phyloP scores from a whole-genome alignment of 352 stramenopile species.

The Phytopythium litorale region DNA sequence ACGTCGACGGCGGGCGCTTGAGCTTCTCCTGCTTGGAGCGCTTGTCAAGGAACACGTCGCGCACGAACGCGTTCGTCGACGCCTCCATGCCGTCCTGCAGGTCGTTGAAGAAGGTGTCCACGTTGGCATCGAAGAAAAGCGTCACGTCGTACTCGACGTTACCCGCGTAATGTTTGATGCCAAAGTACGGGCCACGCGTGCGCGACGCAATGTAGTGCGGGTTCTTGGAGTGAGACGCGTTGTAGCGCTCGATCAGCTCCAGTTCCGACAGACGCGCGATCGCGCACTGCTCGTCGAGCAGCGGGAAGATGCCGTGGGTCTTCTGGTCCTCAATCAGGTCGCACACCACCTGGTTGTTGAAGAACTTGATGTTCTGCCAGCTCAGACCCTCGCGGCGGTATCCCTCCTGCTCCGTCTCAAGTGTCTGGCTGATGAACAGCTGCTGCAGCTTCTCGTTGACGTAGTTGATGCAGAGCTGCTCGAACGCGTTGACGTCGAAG shows the following conservation, averaged over 20 bases:
- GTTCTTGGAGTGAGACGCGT: constrained; percentile 60
- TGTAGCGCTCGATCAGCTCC: constrained; percentile 77
- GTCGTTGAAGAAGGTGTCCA: constrained; percentile 85
- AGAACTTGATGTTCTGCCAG: constrained; percentile 76
- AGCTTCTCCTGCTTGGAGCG: constrained; percentile 77
- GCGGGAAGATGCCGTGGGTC: constrained; percentile 74
- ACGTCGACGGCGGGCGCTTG: constrained; percentile 80
- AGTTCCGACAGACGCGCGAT: constrained; percentile 68
- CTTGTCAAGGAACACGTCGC: constrained; percentile 78
- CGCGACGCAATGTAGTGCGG: constrained; percentile 74
- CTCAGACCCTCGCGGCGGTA: constrained; percentile 71
- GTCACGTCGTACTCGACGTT: constrained; percentile 87
- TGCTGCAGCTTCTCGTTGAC: constrained; percentile 89
- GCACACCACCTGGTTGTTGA: constrained; percentile 88
- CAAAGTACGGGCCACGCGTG: constrained; percentile 68
- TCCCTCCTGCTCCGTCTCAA: constrained; percentile 76
- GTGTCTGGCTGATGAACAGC: constrained; percentile 83
- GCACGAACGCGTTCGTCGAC: constrained; percentile 69
- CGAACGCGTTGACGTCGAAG: constrained; percentile 88
- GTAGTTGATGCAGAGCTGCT: constrained; percentile 91
- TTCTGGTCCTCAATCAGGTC: constrained; percentile 87
- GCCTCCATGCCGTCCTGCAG: constrained; percentile 69
- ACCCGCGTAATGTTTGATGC: constrained; percentile 81
- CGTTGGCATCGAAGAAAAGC: constrained; percentile 81
- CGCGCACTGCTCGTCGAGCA: constrained; percentile 78